Evolutionary conservation across 345 rosid genomes (phyloP), one percentile per base, ranked within the genome.

Genomic region (Salix dunnii): DNA sequence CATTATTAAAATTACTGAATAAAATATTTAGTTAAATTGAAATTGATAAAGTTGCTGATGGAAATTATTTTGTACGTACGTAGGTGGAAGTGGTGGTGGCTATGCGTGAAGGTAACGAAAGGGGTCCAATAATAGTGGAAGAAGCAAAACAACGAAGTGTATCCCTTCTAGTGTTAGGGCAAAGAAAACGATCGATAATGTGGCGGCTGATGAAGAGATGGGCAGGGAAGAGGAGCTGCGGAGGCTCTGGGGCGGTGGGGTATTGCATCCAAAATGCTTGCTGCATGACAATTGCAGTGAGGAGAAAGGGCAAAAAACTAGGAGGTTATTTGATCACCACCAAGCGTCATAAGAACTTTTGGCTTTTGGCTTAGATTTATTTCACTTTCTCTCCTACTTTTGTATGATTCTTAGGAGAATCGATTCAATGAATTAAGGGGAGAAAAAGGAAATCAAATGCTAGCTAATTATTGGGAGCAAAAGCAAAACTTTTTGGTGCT

Each of bases 261-360:
- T 87, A 88, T 63, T 93, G 99, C 71, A 88, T 95, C 28, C 91
- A 91, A 70, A 90, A 93, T 49, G 87, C 99, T n/a, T 77, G 86
- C 27, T 91, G 99, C 85, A 88, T 93, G 94, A 85, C 99, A 0
- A 87, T 95, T 74, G 97, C 93, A 0, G 97, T 91, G 66, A 88
- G 94, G 77, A 90, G 91, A 67, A 93, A 93, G 86, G 90, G 89
- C 81, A 89, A 83, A 67, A 86, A 85, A 68, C 88, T 85, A 23
- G 99, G 97, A 1, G 97, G 97, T 62, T 93, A 93, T 87, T 85
- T 89, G 85, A 95, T 95, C 79, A 95, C 99, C 77, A 95, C 94
- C 35, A 93, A 93, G 74, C 88, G 97, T 67, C 99, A 91, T 84
- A 93, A 88, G 55, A 91, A 90, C 11, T 95, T 95, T 78, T 95